Percentiles rank a stretch among this genome's conserved stretches.
phyloP scores from a whole-genome alignment of 495 filamentous ascomycete species.

The Cercophora sp. region DNA sequence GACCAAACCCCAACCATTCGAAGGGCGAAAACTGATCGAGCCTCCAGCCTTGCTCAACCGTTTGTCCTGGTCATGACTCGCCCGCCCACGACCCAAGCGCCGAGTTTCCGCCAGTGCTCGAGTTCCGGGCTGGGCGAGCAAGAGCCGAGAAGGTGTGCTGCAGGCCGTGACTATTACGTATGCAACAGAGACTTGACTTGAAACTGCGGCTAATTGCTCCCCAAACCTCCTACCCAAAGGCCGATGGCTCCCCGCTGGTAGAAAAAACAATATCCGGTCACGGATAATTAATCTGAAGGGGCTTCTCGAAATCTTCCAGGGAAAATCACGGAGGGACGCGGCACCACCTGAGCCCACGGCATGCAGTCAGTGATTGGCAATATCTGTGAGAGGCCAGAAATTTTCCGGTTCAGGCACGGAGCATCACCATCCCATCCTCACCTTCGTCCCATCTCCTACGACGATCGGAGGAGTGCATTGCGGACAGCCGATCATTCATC shows the following conservation, averaged over 20 bases:
- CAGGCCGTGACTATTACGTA: constrained; percentile 19
- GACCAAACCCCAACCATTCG: not conserved
- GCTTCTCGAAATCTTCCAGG: constrained; percentile 31
- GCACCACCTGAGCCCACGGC: constrained; percentile 14
- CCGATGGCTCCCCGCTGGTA: constrained; percentile 4
- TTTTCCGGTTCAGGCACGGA: constrained; percentile 20
- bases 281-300: constrained; percentile 31
- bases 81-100: not conserved
- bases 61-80: not conserved
- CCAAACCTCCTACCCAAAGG: constrained; percentile 23
- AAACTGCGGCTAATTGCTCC: constrained; percentile 37
- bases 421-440: constrained; percentile 12
- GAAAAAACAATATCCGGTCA: constrained; percentile 16
- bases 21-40: not conserved
- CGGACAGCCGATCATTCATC: constrained; percentile 18
- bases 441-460: constrained; percentile 20
- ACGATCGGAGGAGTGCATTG: constrained; percentile 19
- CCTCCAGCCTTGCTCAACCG: too few relatives aligned
- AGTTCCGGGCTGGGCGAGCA: constrained; percentile 21
- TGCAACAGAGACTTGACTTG: constrained; percentile 24
- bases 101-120: constrained; percentile 1
- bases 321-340: constrained; percentile 27
- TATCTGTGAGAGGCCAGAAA: constrained; percentile 13
- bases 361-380: constrained; percentile 18
- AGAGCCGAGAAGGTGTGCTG: constrained; percentile 25